Conservation (phyloP, 2,329 filamentous ascomycete species). For the Phoma herbarum region DNA sequence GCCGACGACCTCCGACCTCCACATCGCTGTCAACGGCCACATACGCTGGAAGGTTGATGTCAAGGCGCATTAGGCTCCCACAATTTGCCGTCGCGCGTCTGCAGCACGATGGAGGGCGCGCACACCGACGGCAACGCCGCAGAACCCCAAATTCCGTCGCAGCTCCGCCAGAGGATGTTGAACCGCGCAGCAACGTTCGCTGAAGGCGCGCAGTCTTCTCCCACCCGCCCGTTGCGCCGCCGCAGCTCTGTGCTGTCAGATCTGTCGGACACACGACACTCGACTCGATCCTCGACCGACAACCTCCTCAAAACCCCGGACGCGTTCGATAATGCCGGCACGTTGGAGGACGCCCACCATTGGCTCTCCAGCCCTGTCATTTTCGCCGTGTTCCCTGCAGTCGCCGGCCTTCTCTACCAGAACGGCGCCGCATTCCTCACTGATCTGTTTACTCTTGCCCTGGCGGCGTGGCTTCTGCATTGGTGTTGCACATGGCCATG, state of each 20-base stretch:
- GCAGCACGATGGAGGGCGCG: constrained; percentile 36
- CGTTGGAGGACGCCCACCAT: constrained; percentile 65
- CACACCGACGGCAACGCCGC: constrained; percentile 27
- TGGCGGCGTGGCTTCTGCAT: constrained; percentile 87
- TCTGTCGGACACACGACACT: constrained; percentile 73
- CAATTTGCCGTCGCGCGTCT: constrained; percentile 10
- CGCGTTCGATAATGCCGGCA: constrained; percentile 45
- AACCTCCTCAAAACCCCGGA: constrained; percentile 63
- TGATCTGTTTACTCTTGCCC: constrained; percentile 79
- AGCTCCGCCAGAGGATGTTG: constrained; percentile 48
- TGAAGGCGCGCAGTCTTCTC: constrained; percentile 39
- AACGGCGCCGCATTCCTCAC: constrained; percentile 86
- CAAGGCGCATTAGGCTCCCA: constrained; percentile 20
- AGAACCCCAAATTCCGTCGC: constrained; percentile 39
- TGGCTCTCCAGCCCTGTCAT: constrained; percentile 84
- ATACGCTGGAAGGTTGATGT: constrained; percentile 19
- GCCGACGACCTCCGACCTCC: constrained; percentile 9
- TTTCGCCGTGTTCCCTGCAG: constrained; percentile 83
- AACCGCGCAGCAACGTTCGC: constrained; percentile 48
- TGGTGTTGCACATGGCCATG: constrained; percentile 93
- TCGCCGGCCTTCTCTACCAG: constrained; percentile 85
- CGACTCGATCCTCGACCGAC: constrained; percentile 72
- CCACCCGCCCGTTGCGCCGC: constrained; percentile 56
- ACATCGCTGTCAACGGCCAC: not conserved
- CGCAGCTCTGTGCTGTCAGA: constrained; percentile 83